phyloP scores from a whole-genome alignment of 345 rosid genomes.

The Citrus cavaleriei region DNA sequence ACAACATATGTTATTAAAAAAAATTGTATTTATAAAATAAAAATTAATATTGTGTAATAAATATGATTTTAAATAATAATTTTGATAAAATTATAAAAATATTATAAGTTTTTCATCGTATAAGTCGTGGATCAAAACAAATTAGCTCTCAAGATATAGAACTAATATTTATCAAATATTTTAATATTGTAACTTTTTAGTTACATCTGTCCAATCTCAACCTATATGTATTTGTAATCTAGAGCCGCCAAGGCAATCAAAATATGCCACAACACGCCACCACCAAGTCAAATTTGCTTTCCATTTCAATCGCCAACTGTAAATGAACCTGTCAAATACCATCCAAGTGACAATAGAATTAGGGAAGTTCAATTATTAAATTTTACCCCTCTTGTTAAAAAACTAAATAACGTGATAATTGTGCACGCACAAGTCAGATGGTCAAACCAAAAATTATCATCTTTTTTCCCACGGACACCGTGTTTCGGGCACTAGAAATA shows the following conservation, averaged over 20 bases:
- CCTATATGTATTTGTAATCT: background rate
- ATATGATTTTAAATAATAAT: too few relatives aligned
- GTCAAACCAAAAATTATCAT: too few relatives aligned
- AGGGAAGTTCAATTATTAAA: background rate
- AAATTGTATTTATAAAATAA: accelerated
- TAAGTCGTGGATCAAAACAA: too few relatives aligned
- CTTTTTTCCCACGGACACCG: background rate
- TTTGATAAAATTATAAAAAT: too few relatives aligned
- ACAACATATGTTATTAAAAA: accelerated
- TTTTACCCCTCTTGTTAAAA: background rate
- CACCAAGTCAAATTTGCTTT: background rate
- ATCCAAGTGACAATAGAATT: background rate
- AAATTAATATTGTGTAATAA: too few relatives aligned
- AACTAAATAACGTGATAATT: background rate
- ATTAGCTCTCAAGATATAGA: accelerated
- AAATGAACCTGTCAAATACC: background rate
- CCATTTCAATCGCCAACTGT: background rate
- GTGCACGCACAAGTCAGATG: background rate
- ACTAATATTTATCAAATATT: too few relatives aligned
- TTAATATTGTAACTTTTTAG: too few relatives aligned
- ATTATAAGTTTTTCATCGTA: too few relatives aligned
- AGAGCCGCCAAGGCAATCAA: background rate
- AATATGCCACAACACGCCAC: background rate
- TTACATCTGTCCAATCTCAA: accelerated
- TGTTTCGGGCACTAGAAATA: background rate